Base-by-base conservation (phyloP, 106 monocot species). In the Platanthera zijinensis region DNA sequence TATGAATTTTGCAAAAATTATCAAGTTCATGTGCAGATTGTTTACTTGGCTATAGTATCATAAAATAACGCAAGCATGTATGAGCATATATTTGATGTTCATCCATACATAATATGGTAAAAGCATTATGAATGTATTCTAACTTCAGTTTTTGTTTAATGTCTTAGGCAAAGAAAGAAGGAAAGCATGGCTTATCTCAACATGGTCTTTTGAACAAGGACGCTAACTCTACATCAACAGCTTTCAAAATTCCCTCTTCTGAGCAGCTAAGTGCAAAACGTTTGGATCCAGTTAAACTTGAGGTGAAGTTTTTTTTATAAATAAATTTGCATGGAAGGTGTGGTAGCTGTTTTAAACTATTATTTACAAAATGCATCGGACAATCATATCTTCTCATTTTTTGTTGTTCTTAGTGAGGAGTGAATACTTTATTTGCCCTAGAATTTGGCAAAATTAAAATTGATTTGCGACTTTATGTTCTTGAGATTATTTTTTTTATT, bases 241-340 rank as follows among this genome's bases (percentile, higher is more conserved):
- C 71, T 67, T 82, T 87, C 64, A 90, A 82, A 61, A 75, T 89
- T 69, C 92, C 88, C 12, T 86, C 89, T 83, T 83, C 93, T 83
- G 96, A 96, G 63, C 83, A 89, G 73, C 82, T 95, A 51, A 90
- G 85, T 74, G 10, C 78, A 48, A 95, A 92, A 75, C 93, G 85
- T 81, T 81, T 96, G 48, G 90, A 96, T 86, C 96, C 96, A 74
- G 76, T 90, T 69, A 82, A 81, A 74, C 90, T 96, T 68, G 89
- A 90, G 91, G 96, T 96, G 48, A 70, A 76, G 50, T 66, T 66
- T 22, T 56, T 25, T 66, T 8, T 13, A 3, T 3, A 10, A 66
- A 66, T 66, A 10, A 66, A 66, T 66, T 32, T 66, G 28, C 9
- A 5, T 12, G 4, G 15, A 22, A 66, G 25, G 66, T 28, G 25